phyloP scores from a whole-genome alignment of 371 early-diverging fungal genomes.

The Zychaea mexicana region DNA sequence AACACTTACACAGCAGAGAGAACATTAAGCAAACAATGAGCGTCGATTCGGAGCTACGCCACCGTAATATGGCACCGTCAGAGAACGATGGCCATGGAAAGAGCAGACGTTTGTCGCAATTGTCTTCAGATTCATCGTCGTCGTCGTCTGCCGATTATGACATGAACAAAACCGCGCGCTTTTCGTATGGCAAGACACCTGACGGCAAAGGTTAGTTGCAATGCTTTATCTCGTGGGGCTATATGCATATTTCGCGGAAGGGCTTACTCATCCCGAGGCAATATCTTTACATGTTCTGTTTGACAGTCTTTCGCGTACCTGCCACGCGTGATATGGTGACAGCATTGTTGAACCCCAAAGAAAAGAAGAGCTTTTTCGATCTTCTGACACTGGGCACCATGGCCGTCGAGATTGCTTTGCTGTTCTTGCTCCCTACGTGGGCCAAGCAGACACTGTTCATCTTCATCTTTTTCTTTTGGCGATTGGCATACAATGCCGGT shows the following conservation, averaged over 20 bases:
- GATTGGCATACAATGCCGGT: slow-evolving; percentile 85
- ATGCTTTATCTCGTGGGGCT: too few species aligned
- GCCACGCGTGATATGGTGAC: slow-evolving; percentile 77
- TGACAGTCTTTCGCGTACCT: slow-evolving; percentile 66
- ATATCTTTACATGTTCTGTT: not conserved
- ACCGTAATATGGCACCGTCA: slow-evolving; percentile 8
- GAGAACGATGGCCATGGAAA: slow-evolving; percentile 9
- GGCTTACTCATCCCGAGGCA: too few species aligned
- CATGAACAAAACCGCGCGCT: slow-evolving; percentile 33
- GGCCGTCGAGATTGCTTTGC: slow-evolving; percentile 64
- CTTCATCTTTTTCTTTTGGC: slow-evolving; percentile 82
- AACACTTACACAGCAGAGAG: not conserved
- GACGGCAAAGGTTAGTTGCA: slow-evolving; percentile 57
- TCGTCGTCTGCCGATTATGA: slow-evolving; percentile 16
- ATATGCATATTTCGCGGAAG: too few species aligned
- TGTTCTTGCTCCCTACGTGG: slow-evolving; percentile 59
- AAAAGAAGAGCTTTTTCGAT: slow-evolving; percentile 77
- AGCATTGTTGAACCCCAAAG: slow-evolving; percentile 66
- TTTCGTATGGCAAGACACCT: slow-evolving; percentile 62
- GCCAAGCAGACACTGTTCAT: slow-evolving; percentile 61
- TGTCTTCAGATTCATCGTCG: slow-evolving; percentile 10
- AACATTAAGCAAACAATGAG: slow-evolving; percentile 2
- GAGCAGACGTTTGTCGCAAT: slow-evolving; percentile 14
- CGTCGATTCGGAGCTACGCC: slow-evolving; percentile 33
- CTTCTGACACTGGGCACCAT: slow-evolving; percentile 69